Evolutionary conservation across 345 rosid species (phyloP), one percentile per base, ranked within the genome.

Genomic region (Cochlearia excelsa): DNA sequence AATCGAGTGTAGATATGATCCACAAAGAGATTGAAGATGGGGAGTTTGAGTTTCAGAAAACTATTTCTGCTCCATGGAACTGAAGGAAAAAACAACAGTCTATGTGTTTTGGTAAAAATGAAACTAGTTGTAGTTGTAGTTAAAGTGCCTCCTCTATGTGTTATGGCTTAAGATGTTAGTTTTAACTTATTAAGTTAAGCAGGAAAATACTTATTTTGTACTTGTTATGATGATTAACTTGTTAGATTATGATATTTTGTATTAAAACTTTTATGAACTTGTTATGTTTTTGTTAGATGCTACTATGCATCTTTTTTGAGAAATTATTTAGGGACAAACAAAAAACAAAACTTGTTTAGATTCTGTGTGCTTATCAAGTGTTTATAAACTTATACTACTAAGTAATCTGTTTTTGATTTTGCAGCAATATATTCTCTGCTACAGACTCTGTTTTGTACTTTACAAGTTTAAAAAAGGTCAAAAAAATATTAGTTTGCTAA

Each of bases 361-460:
- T 59, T 58, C 57, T 33, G 33, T 66, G 57, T 16, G 23, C 52
- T 65, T 43, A 56, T 40, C 16, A 46, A 26, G 11, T 45, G 35
- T 16, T 16, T 16, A 16, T 16, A 16, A 16, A 16, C 23, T 27
- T 29, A n/a, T 1, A 51, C 6, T 26, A 16, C 23, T 37, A 48
- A n/a, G 51, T 53, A 44, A 38, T 16, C 11, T 71, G 6, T 7
- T 48, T 63, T 44, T 33, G 23, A 16, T 56, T 59, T 63, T 77
- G 71, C 69, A 93, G 99, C 99, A 63, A 89, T 41, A 93, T 93
- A 77, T 89, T 93, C 74, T 82, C 99, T 65, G 99, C 97, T 35
- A 93, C 99, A 2, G 99, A 93, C 72, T 93, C 99, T 65, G 99
- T 93, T 67, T 16, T 88, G 98, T 78, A 92, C 98, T 37, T 78